Conservation (phyloP, 805 yeast species). For the Isabelozyma rhagii region DNA sequence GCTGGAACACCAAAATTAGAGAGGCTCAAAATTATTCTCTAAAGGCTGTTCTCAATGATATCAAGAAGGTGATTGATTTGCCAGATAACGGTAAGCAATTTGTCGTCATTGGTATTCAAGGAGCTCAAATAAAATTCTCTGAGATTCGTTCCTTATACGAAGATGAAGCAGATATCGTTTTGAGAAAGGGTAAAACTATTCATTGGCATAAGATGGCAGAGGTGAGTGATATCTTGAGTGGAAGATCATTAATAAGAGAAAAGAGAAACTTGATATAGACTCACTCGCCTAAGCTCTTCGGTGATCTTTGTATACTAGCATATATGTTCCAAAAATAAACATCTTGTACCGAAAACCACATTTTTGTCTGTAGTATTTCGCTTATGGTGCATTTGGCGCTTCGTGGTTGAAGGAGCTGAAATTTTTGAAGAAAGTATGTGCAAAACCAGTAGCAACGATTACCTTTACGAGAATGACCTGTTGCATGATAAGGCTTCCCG, state of each 20-base stretch:
- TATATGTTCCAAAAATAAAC: neutral
- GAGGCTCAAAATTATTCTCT: neutral
- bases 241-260: constrained; percentile 47
- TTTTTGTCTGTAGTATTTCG: no score
- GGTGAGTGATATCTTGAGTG: constrained; percentile 69
- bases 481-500: no score
- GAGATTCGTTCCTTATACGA: constrained; percentile 56
- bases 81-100: constrained; percentile 12
- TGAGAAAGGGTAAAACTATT: constrained; percentile 63
- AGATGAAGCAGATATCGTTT: constrained; percentile 54
- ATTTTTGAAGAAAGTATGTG: no score
- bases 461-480: no score
- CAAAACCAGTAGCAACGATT: no score
- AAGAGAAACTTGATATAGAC: neutral
- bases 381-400: no score
- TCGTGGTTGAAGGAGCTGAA: no score
- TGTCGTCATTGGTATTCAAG: constrained; percentile 70
- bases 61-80: neutral
- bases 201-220: constrained; percentile 66
- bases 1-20: constrained; percentile 13
- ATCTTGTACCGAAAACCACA: neutral
- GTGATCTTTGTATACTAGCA: neutral
- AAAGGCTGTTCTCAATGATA: neutral
- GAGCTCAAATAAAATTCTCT: constrained; percentile 58
- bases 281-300: neutral